phyloP scores from a whole-genome alignment of 352 stramenopile genomes.

The Globisporangium splendens region DNA sequence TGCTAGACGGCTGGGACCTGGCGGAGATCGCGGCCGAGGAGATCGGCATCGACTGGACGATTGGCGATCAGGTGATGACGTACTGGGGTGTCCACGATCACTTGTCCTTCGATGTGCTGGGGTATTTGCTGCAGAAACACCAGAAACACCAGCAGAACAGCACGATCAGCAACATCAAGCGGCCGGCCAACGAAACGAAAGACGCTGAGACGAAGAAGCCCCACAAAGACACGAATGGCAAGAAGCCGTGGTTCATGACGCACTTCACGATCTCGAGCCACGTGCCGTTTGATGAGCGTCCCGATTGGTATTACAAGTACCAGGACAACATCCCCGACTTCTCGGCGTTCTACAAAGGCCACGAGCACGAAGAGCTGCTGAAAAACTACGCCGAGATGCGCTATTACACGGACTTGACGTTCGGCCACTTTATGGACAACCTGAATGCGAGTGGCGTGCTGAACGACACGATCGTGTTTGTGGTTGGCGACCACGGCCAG shows the following conservation, averaged over 20 bases:
- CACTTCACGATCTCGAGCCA: conserved; percentile 81
- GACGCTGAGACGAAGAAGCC: conserved; percentile 11
- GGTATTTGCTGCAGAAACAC: conserved; percentile 39
- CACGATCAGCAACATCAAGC: conserved; percentile 4
- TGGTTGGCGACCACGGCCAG: conserved; percentile 66
- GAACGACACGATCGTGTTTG: conserved; percentile 60
- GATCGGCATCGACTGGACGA: conserved; percentile 41
- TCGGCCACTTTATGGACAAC: conserved; percentile 55
- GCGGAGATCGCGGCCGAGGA: conserved; percentile 44
- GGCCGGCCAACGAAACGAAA: background rate
- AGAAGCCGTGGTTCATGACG: conserved; percentile 51
- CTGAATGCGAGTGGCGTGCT: conserved; percentile 51
- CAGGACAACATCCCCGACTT: conserved; percentile 35
- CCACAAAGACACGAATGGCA: conserved; percentile 13
- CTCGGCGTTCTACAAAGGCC: conserved; percentile 35
- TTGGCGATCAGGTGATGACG: conserved; percentile 51
- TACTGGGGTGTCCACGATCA: conserved; percentile 76
- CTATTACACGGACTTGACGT: conserved; percentile 57
- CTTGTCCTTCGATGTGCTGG: conserved; percentile 54
- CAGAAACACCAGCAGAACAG: conserved; percentile 10
- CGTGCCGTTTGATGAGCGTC: conserved; percentile 52
- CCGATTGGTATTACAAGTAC: conserved; percentile 57
- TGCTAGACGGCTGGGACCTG: conserved; percentile 35
- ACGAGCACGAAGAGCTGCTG: conserved; percentile 40
- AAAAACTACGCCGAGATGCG: conserved; percentile 64